Evolutionary conservation across 495 filamentous ascomycete genomes (phyloP), one percentile per base, ranked within the genome.

Genomic region (Trichoderma reesei): DNA sequence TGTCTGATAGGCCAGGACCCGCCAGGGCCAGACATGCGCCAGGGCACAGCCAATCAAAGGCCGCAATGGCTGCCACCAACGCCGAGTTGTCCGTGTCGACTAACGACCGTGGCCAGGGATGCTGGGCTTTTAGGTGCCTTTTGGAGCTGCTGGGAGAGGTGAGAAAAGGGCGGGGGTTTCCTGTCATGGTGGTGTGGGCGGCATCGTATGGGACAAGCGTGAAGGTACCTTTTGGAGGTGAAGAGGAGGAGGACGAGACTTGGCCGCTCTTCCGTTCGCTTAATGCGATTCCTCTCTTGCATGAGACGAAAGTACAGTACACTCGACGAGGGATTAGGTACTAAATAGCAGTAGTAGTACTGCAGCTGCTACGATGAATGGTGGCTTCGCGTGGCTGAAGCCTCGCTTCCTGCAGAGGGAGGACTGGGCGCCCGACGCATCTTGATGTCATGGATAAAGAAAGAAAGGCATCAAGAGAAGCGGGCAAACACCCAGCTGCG

Each of bases 71-170:
- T n/a, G 34, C 51, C 51, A 56, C 51, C 51, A 56, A 7, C 51
- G 51, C 51, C 51, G 51, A 56, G 51, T 56, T 56, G 51, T 56
- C 51, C 51, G 51, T 56, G 34, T 56, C 20, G 51, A 56, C 51
- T 56, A 56, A 11, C 11, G 31, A 56, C 7, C 26, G 46, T n/a
- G 16, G 46, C 46, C 46, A 51, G 20, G 46, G 46, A 18, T n/a
- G 46, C n/a, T n/a, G n/a, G 46, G 14, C n/a, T 51, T 3, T 6
- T 18, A 56, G n/a, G 51, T 16, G 26, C 46, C 51, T 33, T 39
- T 39, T 39, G 37, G 37, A 10, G 37, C 37, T 39, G 4, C 37
- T 39, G 37, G 51, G 20, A 33, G 31, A 14, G 20, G 51, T n/a
- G n/a, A n/a, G n/a, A n/a, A n/a, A n/a, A n/a, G n/a, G 51, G 7